phyloP scores from a whole-genome alignment of 148 eudicot species.

The Dianthus caryophyllus region DNA sequence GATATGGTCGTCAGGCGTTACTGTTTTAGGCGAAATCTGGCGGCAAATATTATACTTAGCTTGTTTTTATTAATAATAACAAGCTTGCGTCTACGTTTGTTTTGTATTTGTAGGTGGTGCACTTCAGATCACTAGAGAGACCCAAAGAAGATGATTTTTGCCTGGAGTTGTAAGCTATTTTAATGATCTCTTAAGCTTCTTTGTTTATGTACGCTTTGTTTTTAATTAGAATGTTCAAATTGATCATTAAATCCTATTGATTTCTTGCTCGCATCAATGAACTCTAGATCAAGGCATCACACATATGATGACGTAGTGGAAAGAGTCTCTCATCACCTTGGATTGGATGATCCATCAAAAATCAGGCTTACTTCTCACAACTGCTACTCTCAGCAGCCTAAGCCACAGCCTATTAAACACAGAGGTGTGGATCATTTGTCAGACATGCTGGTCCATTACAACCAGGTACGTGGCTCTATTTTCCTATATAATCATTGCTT shows the following conservation, averaged over 20 bases:
- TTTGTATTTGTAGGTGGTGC: conserved; percentile 61
- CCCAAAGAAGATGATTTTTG: conserved; percentile 94
- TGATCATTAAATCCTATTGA: background rate
- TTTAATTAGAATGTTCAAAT: background rate
- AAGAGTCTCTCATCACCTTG: conserved; percentile 68
- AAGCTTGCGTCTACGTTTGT: background rate
- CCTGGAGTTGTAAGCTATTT: conserved; percentile 68
- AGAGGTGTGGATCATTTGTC: conserved; percentile 79
- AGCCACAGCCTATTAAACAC: conserved; percentile 91
- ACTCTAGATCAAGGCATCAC: conserved; percentile 70
- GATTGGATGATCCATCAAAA: conserved; percentile 84
- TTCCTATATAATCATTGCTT: background rate
- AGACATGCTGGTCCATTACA: conserved; percentile 89
- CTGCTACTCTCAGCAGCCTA: conserved; percentile 95
- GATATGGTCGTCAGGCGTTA: background rate
- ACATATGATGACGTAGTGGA: conserved; percentile 94
- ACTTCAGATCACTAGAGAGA: conserved; percentile 75
- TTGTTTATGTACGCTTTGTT: background rate
- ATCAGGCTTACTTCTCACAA: conserved; percentile 94
- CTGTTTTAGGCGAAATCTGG: background rate
- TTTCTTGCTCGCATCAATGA: background rate
- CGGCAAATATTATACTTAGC: background rate
- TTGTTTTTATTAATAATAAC: too few species aligned
- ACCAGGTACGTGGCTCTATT: conserved; percentile 51
- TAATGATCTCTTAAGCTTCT: background rate